Conservation (phyloP, 306 rosid species). For the Medicago truncatula region MtrunA17r5.0-ANR NC_053048.1:51961001-51961500, state of each 20-base stretch:
- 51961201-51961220: constrained; percentile 59
- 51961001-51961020: too few species aligned
- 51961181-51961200: constrained; percentile 72
- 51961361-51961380: constrained; percentile 95
- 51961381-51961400: constrained; percentile 93
- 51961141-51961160: too few species aligned
- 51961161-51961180: too few species aligned
- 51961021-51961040: too few species aligned
- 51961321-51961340: constrained; percentile 93
- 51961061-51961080: too few species aligned
- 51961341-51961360: constrained; percentile 89
- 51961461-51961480: constrained; percentile 94
- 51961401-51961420: constrained; percentile 95
- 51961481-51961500: constrained; percentile 84
- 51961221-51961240: constrained; percentile 51
- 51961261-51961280: constrained; percentile 77
- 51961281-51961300: constrained; percentile 76
- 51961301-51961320: constrained; percentile 80
- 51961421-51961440: constrained; percentile 80
- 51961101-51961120: too few species aligned
- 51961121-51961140: too few species aligned
- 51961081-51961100: too few species aligned
- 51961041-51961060: too few species aligned
- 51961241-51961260: constrained; percentile 51
- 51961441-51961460: constrained; percentile 82